Conservation (phyloP, 352 stramenopile genomes). For the Stramenopiles sp. region DNA sequence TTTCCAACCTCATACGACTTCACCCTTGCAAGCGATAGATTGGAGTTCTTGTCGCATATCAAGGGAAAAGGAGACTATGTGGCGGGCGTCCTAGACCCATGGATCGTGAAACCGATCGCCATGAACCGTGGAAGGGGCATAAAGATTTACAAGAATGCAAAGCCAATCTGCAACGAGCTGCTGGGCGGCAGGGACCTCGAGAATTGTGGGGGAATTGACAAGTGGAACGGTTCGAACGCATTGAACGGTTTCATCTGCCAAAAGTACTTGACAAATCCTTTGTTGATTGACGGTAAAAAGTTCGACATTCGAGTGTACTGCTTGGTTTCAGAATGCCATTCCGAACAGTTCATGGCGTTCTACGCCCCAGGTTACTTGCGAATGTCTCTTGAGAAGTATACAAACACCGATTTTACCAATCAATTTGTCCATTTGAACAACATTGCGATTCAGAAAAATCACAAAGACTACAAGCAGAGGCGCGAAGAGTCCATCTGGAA, state of each 20-base stretch:
- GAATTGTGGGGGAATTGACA: not conserved
- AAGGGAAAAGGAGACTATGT: too few species aligned
- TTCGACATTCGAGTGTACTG: conserved; percentile 34
- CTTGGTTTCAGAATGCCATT: conserved; percentile 6
- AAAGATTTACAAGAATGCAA: not conserved
- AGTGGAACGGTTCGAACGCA: not conserved
- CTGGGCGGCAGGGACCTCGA: not conserved
- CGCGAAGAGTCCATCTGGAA: conserved; percentile 17
- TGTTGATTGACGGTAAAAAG: conserved; percentile 30
- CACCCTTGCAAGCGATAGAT: not conserved
- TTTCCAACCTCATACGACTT: not conserved
- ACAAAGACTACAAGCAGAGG: conserved; percentile 14
- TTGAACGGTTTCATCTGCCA: conserved; percentile 15
- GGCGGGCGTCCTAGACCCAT: not conserved
- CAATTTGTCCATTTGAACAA: conserved; percentile 33
- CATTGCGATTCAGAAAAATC: conserved; percentile 29
- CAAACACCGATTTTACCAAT: conserved; percentile 14
- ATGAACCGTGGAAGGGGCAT: conserved; percentile 23
- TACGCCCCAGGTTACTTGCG: conserved; percentile 26
- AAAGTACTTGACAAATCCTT: conserved; percentile 27
- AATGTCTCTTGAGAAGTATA: not conserved
- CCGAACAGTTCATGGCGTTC: not conserved
- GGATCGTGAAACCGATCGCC: conserved; percentile 24
- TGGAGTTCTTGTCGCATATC: not conserved
- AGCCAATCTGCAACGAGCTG: not conserved